Evolutionary conservation across 331 rosid genomes (phyloP), one percentile per base, ranked within the genome.

Genomic region (Cydonia oblonga): DNA sequence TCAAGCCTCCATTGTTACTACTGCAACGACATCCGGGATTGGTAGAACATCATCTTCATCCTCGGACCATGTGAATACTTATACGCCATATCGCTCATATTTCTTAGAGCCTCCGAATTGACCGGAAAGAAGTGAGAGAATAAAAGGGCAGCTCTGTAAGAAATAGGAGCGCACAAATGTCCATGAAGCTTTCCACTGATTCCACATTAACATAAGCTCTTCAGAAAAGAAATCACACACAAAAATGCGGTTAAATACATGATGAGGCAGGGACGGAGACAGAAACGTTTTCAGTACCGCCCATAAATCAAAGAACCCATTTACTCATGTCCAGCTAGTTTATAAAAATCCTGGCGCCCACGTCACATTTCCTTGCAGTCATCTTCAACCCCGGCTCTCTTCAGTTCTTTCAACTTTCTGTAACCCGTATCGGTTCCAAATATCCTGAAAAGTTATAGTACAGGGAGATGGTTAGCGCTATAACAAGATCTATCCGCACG

Each of bases 401-500:
- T 85, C 83, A 90, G 79, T 40, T 79, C 92, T 76, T 87, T 89
- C 88, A 92, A 79, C 89, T 82, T 92, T 83, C 87, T 83, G 86
- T 88, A 92, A n/a, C 98, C 98, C 23, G 69, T 68, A 78, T 92
- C 98, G 7, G 93, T 92, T 68, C 92, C 92, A 83, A 90, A 92
- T 74, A 92, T 68, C 93, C 98, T 92, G 84, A 46, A 58, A 64
- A 23, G 46, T 7, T 11, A 18, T 24, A 72, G 62, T 58, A 59
- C 56, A 70, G 16, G 10, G 40, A 61, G 63, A 19, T 5, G 18
- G 68, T 79, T 74, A 72, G 77, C 23, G 10, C 1, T 7, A 3
- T 3, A 51, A 51, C 56, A 51, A 51, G 4, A 57, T 57, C 46
- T 9, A 59, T 25, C 64, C 20, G 0, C 38, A 26, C 32, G 8